Evolutionary conservation across 805 yeast genomes (phyloP).

Genomic region (Lipomyces starkeyi): DNA sequence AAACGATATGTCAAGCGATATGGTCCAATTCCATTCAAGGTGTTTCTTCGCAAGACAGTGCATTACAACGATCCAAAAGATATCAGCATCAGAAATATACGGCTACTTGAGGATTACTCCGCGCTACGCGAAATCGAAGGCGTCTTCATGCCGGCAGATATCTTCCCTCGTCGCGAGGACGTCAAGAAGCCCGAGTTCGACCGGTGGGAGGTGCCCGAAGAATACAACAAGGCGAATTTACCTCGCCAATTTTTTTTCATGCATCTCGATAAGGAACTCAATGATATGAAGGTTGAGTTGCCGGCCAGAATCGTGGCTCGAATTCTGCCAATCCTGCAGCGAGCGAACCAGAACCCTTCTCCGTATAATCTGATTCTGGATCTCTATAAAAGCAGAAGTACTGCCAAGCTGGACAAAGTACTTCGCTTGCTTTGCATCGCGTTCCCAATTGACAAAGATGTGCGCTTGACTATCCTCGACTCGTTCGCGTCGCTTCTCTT

Average conservation of each 20-base stretch:
- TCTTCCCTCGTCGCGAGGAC: neutral
- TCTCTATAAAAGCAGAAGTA: constrained; percentile 4
- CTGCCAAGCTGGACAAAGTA: neutral
- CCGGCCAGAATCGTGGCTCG: constrained; percentile 8
- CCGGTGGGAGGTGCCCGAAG: constrained; percentile 4
- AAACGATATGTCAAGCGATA: constrained; percentile 1
- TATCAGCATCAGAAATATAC: constrained; percentile 1
- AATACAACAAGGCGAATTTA: constrained; percentile 14
- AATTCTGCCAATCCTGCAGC: constrained; percentile 22
- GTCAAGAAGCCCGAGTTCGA: neutral
- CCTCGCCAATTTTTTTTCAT: constrained; percentile 20
- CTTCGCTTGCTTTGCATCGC: constrained; percentile 14
- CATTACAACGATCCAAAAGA: neutral
- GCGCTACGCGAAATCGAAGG: neutral
- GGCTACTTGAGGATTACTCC: neutral
- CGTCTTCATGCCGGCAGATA: constrained; percentile 5
- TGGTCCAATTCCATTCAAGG: neutral
- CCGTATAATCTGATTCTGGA: constrained; percentile 23
- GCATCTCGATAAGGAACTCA: constrained; percentile 14
- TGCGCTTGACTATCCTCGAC: constrained; percentile 12
- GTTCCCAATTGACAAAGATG: constrained; percentile 5
- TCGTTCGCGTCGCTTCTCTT: constrained; percentile 10
- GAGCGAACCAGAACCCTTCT: constrained; percentile 23
- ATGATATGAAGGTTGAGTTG: neutral
- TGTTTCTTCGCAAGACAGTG: neutral